Percentiles rank a stretch among this genome's conserved stretches.
Conservation (phyloP, 768 basidiomycete species). For the Podaxis carcinomalis region DNA sequence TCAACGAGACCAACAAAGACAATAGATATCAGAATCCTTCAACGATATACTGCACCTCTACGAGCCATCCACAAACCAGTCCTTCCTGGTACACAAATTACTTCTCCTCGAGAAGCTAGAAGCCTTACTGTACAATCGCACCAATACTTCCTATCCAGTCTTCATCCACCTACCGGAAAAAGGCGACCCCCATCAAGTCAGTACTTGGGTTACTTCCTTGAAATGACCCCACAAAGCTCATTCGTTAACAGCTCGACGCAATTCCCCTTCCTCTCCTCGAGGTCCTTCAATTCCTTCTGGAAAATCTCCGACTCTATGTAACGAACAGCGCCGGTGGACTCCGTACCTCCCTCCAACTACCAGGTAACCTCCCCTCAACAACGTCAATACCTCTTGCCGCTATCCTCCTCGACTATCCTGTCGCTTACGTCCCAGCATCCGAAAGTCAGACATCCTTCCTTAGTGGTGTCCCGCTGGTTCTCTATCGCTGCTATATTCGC, state of each 20-base stretch:
- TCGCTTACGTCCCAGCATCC: constrained; percentile 40
- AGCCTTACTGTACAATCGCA: background rate
- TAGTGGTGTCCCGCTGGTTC: constrained; percentile 35
- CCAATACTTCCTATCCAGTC: background rate
- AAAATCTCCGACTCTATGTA: background rate
- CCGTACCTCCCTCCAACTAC: constrained; percentile 23
- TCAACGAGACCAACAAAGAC: background rate
- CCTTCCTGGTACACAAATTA: constrained; percentile 48
- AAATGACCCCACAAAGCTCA: background rate
- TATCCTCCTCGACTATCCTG: constrained; percentile 57
- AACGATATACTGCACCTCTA: constrained; percentile 37
- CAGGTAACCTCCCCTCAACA: constrained; percentile 21
- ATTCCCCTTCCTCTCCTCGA: constrained; percentile 4
- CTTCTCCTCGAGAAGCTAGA: constrained; percentile 19
- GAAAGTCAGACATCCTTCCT: constrained; percentile 34
- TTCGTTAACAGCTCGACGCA: background rate
- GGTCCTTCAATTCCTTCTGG: constrained; percentile 2
- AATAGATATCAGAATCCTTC: constrained; percentile 27
- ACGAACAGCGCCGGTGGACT: background rate
- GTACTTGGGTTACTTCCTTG: background rate
- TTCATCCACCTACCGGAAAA: constrained; percentile 2
- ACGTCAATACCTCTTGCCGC: constrained; percentile 51
- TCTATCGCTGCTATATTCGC: constrained; percentile 18
- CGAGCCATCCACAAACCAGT: constrained; percentile 43
- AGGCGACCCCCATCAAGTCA: background rate